phyloP scores from a whole-genome alignment of 805 yeast genomes.

The Candida tibetensis region DNA sequence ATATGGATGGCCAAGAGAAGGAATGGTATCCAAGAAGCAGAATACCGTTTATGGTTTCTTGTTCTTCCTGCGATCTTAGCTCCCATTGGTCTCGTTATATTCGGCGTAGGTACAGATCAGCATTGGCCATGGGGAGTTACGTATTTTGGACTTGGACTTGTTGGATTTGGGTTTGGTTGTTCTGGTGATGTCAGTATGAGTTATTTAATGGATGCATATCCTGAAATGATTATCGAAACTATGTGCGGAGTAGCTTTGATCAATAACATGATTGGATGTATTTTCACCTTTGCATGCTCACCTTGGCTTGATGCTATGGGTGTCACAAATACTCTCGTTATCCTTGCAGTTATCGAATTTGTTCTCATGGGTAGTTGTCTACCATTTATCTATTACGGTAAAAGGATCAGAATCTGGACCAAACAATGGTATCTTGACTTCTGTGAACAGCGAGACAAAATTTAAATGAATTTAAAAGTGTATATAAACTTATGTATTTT shows the following conservation, averaged over 20 bases:
- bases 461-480: constrained; percentile 1
- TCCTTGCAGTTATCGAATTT: constrained; percentile 58
- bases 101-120: constrained; percentile 63
- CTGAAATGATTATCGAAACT: constrained; percentile 67
- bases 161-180: constrained; percentile 69
- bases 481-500: neutral
- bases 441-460: constrained; percentile 37
- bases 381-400: constrained; percentile 62
- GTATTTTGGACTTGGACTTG: constrained; percentile 60
- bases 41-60: constrained; percentile 57
- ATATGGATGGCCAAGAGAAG: constrained; percentile 59
- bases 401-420: constrained; percentile 56
- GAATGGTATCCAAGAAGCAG: constrained; percentile 63
- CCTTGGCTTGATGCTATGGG: constrained; percentile 58
- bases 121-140: constrained; percentile 52
- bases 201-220: constrained; percentile 65
- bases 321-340: constrained; percentile 56
- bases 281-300: constrained; percentile 65
- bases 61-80: constrained; percentile 55
- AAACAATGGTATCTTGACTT: constrained; percentile 52
- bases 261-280: constrained; percentile 62
- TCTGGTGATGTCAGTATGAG: constrained; percentile 70
- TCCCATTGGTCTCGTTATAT: constrained; percentile 60
- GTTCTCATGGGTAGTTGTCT: constrained; percentile 54
- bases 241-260: constrained; percentile 68